Evolutionary conservation across 179 eudicot species (phyloP), one percentile per base, ranked within the genome.

Genomic region (Vitellaria paradoxa): DNA sequence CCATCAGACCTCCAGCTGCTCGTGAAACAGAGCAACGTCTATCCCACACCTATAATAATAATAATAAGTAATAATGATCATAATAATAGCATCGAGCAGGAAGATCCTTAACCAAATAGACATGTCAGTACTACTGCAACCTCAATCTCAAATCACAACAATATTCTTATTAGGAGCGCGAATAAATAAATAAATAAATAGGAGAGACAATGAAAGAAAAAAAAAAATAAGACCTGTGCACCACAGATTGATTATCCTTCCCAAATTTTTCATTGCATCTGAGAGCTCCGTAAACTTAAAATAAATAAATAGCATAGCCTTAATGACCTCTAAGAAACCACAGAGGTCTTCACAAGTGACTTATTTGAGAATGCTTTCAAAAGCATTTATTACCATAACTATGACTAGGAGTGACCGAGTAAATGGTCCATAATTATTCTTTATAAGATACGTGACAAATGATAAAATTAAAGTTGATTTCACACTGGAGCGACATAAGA

Each of bases 31-130:
- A 83, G 79, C 98, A 94, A 68, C 98, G 97, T 79, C 98, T 91
- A 81, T 94, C 98, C 98, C 97, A 94, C 55, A 94, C 97, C 98
- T n/a, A n/a, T n/a, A n/a, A n/a, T n/a, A n/a, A n/a, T n/a, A n/a
- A n/a, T n/a, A n/a, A n/a, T n/a, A n/a, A n/a, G n/a, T n/a, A n/a
- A n/a, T n/a, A n/a, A n/a, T n/a, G n/a, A n/a, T n/a, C n/a, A n/a
- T n/a, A n/a, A n/a, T n/a, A n/a, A n/a, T n/a, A n/a, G 10, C 57
- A n/a, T 55, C 26, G 17, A n/a, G 45, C 5, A 21, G 23, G 26
- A 62, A 15, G 64, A 26, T 26, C 30, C 17, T 30, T 24, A 75
- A 47, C 55, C 61, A 47, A 23, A 5, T 17, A 14, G 47, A 53
- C 57, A 24, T 37, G 40, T 24, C n/a, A 13, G 20, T 18, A 68